These are phyloP conservation scores for Calycina marina DNA, from an alignment of 2,329 filamentous ascomycete species.

Conservation along the genomic window DNA sequence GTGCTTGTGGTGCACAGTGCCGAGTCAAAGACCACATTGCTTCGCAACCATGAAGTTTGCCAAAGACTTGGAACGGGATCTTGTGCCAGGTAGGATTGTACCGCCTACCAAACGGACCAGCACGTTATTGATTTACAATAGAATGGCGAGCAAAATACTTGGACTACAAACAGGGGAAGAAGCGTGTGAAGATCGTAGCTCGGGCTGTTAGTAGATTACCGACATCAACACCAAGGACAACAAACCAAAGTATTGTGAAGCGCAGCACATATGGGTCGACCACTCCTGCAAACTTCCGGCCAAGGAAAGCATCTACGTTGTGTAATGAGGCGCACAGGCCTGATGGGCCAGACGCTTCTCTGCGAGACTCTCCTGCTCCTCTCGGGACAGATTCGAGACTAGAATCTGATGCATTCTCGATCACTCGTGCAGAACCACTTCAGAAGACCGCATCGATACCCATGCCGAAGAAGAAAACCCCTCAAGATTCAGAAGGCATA, in stretches of 20 bases:
- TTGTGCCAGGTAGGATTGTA: constrained; percentile 2
- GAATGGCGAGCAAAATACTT: constrained; percentile 92
- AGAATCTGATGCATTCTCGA: constrained; percentile 9
- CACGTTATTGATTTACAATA: constrained; percentile 19
- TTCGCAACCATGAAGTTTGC: constrained; percentile 39
- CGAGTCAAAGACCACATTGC: too few species aligned
- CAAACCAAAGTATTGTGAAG: constrained; percentile 4
- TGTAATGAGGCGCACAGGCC: constrained; percentile 2
- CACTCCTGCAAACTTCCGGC: not conserved
- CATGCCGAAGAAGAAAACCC: constrained; percentile 17
- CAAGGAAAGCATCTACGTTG: constrained; percentile 3
- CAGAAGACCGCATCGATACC: constrained; percentile 22
- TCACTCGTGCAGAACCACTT: constrained; percentile 6
- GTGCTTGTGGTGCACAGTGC: too few species aligned
- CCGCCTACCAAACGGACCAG: not conserved
- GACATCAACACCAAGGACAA: constrained; percentile 32
- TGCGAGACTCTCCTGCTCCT: constrained; percentile 11
- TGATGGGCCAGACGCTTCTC: constrained; percentile 6
- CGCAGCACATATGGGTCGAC: constrained; percentile 10
- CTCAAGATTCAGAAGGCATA: constrained; percentile 22
- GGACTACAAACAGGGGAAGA: constrained; percentile 91
- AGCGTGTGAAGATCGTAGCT: constrained; percentile 72
- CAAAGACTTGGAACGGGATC: constrained; percentile 37
- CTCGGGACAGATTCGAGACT: constrained; percentile 12
- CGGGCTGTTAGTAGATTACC: constrained; percentile 56